A percentile compares a stretch with the other conserved stretches of the same genome.
Conservation (phyloP, 2,329 filamentous ascomycete species). For the Sclerotinia sclerotiorum region DNA sequence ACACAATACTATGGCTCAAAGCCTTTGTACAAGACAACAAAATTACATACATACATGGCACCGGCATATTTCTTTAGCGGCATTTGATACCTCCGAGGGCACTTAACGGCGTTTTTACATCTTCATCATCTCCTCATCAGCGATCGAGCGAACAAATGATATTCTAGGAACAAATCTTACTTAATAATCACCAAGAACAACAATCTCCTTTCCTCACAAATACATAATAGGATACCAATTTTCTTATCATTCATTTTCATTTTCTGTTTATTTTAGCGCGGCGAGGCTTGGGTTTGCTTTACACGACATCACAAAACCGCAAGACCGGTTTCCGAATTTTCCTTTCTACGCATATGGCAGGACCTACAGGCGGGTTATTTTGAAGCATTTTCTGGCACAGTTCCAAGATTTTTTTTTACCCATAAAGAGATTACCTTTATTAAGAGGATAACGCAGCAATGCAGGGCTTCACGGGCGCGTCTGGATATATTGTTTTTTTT, state of each 20-base stretch:
- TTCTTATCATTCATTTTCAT: constrained; percentile 39
- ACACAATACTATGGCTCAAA: constrained; percentile 23
- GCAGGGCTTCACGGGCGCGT: constrained; percentile 51
- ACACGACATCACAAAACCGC: constrained; percentile 46
- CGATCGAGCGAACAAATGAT: constrained; percentile 36
- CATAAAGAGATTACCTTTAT: constrained; percentile 38
- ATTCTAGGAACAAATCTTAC: constrained; percentile 35
- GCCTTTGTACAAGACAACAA: constrained; percentile 27
- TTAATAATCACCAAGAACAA: constrained; percentile 21
- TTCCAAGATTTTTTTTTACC: constrained; percentile 41
- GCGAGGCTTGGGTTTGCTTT: constrained; percentile 49
- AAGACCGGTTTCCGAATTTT: constrained; percentile 39
- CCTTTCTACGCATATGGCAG: constrained; percentile 39
- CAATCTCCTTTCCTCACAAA: constrained; percentile 32
- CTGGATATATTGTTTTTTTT: constrained; percentile 38
- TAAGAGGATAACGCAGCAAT: constrained; percentile 65
- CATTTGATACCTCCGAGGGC: constrained; percentile 38
- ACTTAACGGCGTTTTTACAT: constrained; percentile 33
- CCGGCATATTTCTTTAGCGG: constrained; percentile 36
- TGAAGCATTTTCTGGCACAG: constrained; percentile 38
- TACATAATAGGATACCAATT: constrained; percentile 40
- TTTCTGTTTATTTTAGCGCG: constrained; percentile 48
- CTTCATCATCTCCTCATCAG: constrained; percentile 34
- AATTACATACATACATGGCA: constrained; percentile 22
- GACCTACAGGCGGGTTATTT: constrained; percentile 36